Percentiles rank a stretch among this genome's conserved stretches.
Conservation (phyloP, 1,139 yeast genomes). For the Saccharomyces hybrid region DNA sequence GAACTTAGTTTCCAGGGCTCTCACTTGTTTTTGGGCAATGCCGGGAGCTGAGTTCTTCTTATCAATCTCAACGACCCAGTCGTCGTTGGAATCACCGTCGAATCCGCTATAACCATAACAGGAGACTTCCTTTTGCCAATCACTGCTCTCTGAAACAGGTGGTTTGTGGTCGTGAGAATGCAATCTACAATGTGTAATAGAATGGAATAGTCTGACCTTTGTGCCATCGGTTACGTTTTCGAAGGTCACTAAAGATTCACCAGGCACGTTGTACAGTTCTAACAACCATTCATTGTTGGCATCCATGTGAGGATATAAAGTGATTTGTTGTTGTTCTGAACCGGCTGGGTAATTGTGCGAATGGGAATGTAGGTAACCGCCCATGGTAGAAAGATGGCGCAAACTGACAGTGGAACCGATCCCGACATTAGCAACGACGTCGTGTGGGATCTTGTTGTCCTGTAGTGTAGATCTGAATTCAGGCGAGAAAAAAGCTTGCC, state of each 20-base stretch:
- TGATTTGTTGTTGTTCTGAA: constrained; percentile 89
- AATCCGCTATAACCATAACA: constrained; percentile 89
- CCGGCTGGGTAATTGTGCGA: constrained; percentile 79
- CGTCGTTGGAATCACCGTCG: constrained; percentile 93
- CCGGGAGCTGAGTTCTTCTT: constrained; percentile 49
- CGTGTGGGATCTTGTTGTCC: constrained; percentile 61
- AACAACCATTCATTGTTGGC: constrained; percentile 78
- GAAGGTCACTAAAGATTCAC: constrained; percentile 41
- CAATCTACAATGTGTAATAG: constrained; percentile 64
- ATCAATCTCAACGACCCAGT: constrained; percentile 84
- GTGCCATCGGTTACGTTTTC: constrained; percentile 68
- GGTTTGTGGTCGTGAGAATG: constrained; percentile 96
- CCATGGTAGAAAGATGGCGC: constrained; percentile 78
- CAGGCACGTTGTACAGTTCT: constrained; percentile 54
- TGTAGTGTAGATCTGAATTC: constrained; percentile 75
- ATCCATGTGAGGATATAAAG: constrained; percentile 89
- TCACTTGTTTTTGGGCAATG: constrained; percentile 54
- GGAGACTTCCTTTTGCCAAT: constrained; percentile 94
- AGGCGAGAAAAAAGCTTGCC: constrained; percentile 77
- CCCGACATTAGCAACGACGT: constrained; percentile 77
- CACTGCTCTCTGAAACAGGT: constrained; percentile 76
- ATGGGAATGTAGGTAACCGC: constrained; percentile 95
- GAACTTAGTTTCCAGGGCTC: constrained; percentile 78
- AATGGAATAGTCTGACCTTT: constrained; percentile 72
- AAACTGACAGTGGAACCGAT: constrained; percentile 72